Base-by-base conservation (phyloP, 768 basidiomycete genomes). In the Psilocybe cubensis region DNA sequence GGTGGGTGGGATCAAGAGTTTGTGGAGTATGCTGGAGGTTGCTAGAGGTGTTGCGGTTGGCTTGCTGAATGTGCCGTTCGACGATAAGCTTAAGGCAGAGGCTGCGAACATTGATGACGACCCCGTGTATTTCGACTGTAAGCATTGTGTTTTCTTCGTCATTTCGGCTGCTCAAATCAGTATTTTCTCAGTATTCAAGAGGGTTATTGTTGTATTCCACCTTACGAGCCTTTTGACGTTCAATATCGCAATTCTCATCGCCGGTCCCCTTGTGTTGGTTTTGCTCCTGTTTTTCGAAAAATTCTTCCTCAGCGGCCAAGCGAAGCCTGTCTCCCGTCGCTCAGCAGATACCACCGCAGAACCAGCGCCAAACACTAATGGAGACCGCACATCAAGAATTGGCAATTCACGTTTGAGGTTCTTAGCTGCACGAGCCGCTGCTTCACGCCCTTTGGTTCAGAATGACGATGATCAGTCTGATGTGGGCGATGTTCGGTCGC, bases 1-100 rank as follows among this genome's bases (percentile, higher is more conserved):
- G 27, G 67, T 75, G 2, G 87, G 86, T 0, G 76, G 79, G 11
- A 76, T 79, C 61, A 79, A 74, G 56, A 74, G 69, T 7, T 72
- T 94, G 8, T 94, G 91, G 91, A 79, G 84, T 2, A 90, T 92
- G 87, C 82, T 94, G 82, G 89, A 93, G 59, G 77, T 79, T 1
- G 74, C 84, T 0, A 71, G 77, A 48, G 83, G 78, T 3, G 83
- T 85, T 0, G 89, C 86, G 7, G 45, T 78, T 6, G 76, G 76
- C 2, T 70, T 94, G 27, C 72, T 88, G 23, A 81, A 87, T 41
- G 71, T 74, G 27, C 52, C 62, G 9, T 38, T 45, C 33, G 56
- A 46, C 23, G 43, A 58, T 14, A 40, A 45, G 49, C 25, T 45
- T 14, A 18, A 52, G 29, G 42, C 2, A 11, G 54, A 58, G 18